Conservation (phyloP, 176 grass and related monocot species). For the Hsuehochloa calcarea region DNA sequence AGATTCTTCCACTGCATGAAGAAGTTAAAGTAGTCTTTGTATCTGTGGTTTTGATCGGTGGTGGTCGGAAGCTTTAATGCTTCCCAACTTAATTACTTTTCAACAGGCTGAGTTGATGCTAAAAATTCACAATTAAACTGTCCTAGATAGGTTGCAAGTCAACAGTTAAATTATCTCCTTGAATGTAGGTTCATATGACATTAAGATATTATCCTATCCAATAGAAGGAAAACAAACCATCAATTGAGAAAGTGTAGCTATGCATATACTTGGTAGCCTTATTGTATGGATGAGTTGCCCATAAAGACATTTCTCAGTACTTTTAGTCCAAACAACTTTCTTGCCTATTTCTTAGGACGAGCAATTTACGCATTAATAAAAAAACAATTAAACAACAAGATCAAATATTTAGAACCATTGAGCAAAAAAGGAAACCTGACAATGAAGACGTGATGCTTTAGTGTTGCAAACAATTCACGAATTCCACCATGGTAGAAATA, state of each 20-base stretch:
- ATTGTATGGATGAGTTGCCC: neutral
- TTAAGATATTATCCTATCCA: neutral
- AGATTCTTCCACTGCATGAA: neutral
- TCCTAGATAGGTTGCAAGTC: slow-evolving; percentile 1
- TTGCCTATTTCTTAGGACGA: neutral
- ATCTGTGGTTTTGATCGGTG: neutral
- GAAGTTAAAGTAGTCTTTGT: neutral
- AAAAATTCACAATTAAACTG: slow-evolving; percentile 9
- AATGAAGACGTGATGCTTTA: slow-evolving; percentile 88
- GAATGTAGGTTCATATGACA: neutral
- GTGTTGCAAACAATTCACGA: slow-evolving; percentile 77
- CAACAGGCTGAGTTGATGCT: neutral
- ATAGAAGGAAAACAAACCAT: neutral
- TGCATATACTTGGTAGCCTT: slow-evolving; percentile 1
- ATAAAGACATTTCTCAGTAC: neutral
- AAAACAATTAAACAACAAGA: neutral
- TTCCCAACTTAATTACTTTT: neutral
- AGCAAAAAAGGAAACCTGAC: slow-evolving; percentile 62
- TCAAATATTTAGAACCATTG: neutral
- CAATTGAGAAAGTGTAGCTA: neutral
- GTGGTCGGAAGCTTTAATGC: neutral
- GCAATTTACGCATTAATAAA: slow-evolving; percentile 18
- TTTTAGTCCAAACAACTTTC: neutral
- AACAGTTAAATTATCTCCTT: neutral
- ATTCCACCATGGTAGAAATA: slow-evolving; percentile 95